Conservation (phyloP, 257 asterid genomes). For the Rhazya stricta region DNA sequence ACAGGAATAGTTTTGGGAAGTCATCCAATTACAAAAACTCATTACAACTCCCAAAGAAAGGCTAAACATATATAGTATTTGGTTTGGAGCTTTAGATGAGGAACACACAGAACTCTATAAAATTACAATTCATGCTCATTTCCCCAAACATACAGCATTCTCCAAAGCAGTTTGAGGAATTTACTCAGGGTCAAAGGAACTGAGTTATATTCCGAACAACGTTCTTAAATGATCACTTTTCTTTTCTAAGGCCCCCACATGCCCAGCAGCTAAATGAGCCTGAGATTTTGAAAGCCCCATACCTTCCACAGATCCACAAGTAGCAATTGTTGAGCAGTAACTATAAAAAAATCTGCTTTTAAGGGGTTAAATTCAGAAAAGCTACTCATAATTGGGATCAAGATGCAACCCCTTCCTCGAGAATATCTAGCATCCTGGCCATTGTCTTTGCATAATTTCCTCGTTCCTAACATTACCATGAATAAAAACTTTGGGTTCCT, state of each 20-base stretch:
- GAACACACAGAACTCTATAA: not conserved
- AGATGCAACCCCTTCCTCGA: not conserved
- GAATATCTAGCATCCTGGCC: constrained; percentile 65
- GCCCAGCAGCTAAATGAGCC: not conserved
- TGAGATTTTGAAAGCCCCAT: not conserved
- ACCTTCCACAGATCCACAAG: not conserved
- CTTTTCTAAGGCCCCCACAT: not conserved
- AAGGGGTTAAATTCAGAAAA: not conserved
- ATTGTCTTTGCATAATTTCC: constrained; percentile 40
- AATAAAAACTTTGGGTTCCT: constrained; percentile 53
- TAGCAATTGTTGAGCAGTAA: not conserved
- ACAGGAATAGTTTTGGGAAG: no score
- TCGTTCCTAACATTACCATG: constrained; percentile 50
- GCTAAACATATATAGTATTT: not conserved
- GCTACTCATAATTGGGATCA: not conserved
- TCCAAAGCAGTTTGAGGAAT: not conserved
- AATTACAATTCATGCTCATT: not conserved
- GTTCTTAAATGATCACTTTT: not conserved
- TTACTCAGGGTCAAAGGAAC: not conserved
- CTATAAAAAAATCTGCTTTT: not conserved
- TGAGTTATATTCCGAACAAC: not conserved
- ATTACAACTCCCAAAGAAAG: not conserved
- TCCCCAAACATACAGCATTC: not conserved
- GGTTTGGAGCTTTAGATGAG: not conserved
- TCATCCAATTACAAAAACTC: no score